Base-by-base conservation (phyloP, 371 early-diverging fungal species). In the Mucor circinelloides region DNA sequence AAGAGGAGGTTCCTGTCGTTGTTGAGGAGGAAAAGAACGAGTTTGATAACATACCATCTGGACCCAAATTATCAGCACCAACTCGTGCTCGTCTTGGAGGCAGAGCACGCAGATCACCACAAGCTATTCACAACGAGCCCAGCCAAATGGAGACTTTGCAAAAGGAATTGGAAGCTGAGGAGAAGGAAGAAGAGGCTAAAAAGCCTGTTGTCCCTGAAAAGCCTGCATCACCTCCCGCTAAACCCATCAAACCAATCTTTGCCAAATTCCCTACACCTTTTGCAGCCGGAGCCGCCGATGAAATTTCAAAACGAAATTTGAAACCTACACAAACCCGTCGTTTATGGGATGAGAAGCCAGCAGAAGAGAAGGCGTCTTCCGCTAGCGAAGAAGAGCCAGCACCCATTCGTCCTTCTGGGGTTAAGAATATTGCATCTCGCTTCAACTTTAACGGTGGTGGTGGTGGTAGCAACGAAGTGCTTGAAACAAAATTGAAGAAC, bases 221-320 rank as follows among this genome's bases (percentile, higher is more conserved):
- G 42, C 56, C 73, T 10, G 70, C 69, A 17, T 59, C 71, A 4
- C 77, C 76, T 40, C 87, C 87, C 23, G 79, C 85, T 28, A 88
- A 88, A 66, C 88, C 88, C 0, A 67, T 85, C 30, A 88, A 88
- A 54, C 88, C 88, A n/a, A 85, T 88, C 44, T 88, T 88, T 73
- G 79, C 81, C 42, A 88, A 88, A 66, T 88, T 86, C 72, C 86
- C 88, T 31, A 88, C 88, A 4, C 88, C 88, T 2, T 86, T 88
- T 79, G 85, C 85, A 9, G 78, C 76, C 17, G 78, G 70, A 9
- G 76, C 74, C 6, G 79, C 74, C 12, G 78, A 73, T 31, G 71
- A 76, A 13, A 67, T 78, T 10, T 34, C 81, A 0, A 79, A 83
- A 48, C 71, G 72, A 10, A 74, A 79, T 15, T 75, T 79, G 44